These are phyloP conservation scores for Leptodermis oblonga DNA, from an alignment of 257 asterid species.

Conservation along the genomic window DNA sequence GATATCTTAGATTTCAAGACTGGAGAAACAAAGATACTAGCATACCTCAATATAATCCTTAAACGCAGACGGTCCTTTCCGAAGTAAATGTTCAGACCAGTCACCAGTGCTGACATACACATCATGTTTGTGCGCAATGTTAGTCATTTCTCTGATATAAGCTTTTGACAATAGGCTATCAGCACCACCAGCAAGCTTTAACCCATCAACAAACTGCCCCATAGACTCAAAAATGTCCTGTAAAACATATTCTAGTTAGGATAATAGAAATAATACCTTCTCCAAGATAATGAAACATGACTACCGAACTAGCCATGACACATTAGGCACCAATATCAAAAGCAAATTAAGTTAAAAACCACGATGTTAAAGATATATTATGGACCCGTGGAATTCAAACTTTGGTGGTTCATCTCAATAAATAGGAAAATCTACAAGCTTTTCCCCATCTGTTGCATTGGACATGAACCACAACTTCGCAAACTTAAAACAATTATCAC, in stretches of 20 bases:
- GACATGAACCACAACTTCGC: not conserved
- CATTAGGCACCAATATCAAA: not conserved
- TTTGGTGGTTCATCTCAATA: not conserved
- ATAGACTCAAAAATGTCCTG: slow-evolving; percentile 81
- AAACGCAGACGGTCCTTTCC: slow-evolving; percentile 64
- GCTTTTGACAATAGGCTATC: slow-evolving; percentile 59
- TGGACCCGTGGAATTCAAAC: not conserved
- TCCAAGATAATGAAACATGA: not conserved
- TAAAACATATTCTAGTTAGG: not conserved
- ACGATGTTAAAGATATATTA: not conserved
- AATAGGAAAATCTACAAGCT: not conserved
- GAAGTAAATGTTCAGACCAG: slow-evolving; percentile 66
- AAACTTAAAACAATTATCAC: not conserved
- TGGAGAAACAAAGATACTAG: not conserved
- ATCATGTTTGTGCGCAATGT: slow-evolving; percentile 71
- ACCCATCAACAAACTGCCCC: slow-evolving; percentile 88
- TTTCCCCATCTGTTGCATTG: not conserved
- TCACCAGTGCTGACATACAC: slow-evolving; percentile 80
- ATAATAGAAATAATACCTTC: not conserved
- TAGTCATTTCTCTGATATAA: slow-evolving; percentile 62
- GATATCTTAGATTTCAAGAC: not conserved
- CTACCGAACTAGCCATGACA: not conserved
- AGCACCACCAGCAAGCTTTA: slow-evolving; percentile 84
- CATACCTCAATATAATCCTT: slow-evolving; percentile 65
- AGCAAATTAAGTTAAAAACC: not conserved